A percentile compares a stretch with the other conserved stretches of the same genome.
phyloP scores from a whole-genome alignment of 495 filamentous ascomycete genomes.

The Glonium stellatum region DNA sequence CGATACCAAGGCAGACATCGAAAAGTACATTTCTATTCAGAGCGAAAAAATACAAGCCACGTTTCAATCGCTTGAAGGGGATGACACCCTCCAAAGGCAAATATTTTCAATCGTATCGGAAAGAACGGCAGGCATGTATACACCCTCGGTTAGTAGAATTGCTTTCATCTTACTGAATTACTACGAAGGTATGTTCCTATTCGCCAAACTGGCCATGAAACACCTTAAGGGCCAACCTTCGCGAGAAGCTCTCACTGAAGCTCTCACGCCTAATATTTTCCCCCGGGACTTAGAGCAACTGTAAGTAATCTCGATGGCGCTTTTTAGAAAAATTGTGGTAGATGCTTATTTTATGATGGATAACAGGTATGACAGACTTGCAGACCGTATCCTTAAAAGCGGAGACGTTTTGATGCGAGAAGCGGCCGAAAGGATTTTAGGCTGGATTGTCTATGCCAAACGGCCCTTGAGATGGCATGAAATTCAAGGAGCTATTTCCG shows the following conservation, averaged over 20 bases:
- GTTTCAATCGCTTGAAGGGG: too few species aligned
- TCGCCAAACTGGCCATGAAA: conserved; percentile 40
- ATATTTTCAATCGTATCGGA: background rate
- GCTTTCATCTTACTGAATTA: background rate
- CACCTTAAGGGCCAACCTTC: conserved; percentile 37
- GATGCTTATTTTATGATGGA: too few species aligned
- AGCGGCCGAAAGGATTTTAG: conserved; percentile 31
- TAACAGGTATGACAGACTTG: too few species aligned
- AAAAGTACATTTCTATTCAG: background rate
- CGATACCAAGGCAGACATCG: background rate
- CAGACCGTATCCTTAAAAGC: too few species aligned
- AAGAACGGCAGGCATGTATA: background rate
- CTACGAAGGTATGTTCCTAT: conserved; percentile 45
- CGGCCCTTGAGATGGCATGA: conserved; percentile 44
- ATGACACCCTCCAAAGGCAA: background rate
- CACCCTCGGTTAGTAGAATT: background rate
- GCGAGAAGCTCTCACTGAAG: too few species aligned
- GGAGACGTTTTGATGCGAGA: too few species aligned
- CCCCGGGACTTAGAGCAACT: too few species aligned
- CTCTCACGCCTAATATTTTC: too few species aligned
- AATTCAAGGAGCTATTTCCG: conserved; percentile 36
- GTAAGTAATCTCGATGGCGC: too few species aligned
- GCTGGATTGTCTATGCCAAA: conserved; percentile 40
- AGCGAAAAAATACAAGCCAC: background rate
- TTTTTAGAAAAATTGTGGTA: too few species aligned